phyloP scores from a whole-genome alignment of 768 basidiomycete species.

The Daedaleopsis sinensis region DNA sequence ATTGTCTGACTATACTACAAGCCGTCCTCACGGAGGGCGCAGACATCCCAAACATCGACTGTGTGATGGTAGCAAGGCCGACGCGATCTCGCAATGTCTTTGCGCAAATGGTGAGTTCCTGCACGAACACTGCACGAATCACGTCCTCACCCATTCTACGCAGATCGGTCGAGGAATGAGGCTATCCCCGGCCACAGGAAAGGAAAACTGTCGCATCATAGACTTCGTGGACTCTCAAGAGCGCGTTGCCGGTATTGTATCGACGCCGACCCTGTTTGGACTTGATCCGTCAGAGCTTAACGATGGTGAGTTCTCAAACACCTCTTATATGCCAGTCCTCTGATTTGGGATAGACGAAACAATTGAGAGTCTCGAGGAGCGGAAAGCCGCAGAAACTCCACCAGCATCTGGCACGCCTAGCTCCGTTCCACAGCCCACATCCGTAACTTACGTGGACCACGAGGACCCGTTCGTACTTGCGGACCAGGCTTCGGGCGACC shows the following conservation, averaged over 20 bases:
- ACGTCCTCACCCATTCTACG: not conserved
- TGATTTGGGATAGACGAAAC: constrained; percentile 48
- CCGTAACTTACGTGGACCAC: constrained; percentile 75
- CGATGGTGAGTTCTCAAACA: constrained; percentile 50
- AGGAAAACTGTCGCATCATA: constrained; percentile 83
- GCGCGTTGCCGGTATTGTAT: constrained; percentile 72
- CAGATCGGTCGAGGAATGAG: constrained; percentile 94
- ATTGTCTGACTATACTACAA: constrained; percentile 24
- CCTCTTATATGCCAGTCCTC: not conserved
- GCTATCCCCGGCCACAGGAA: constrained; percentile 78
- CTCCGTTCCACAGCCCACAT: constrained; percentile 54
- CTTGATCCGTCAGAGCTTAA: constrained; percentile 71
- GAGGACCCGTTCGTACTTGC: constrained; percentile 71
- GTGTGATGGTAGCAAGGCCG: constrained; percentile 84
- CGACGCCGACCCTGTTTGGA: constrained; percentile 83
- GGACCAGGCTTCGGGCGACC: constrained; percentile 49
- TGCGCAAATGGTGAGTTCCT: constrained; percentile 78
- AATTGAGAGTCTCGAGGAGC: constrained; percentile 49
- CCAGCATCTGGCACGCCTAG: not conserved
- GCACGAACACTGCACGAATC: not conserved
- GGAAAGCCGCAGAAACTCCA: constrained; percentile 28
- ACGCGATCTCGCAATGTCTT: constrained; percentile 89
- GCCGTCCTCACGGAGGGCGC: constrained; percentile 93
- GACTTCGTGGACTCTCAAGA: constrained; percentile 85
- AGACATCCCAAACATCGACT: constrained; percentile 95